phyloP scores from a whole-genome alignment of 169 alveolate species.

The Plasmodium coatneyi region DNA sequence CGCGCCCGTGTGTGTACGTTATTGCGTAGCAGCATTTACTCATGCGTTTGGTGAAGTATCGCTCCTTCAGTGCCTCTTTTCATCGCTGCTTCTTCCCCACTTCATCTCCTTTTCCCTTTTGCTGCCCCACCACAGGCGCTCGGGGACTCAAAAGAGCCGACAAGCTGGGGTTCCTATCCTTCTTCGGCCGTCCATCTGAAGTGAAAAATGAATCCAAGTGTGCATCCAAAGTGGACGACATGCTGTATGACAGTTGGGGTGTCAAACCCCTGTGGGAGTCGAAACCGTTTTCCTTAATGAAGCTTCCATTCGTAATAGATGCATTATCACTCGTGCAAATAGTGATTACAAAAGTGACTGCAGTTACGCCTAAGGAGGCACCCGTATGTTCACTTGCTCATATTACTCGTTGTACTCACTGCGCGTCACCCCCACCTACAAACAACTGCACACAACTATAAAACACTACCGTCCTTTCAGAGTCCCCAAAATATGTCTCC shows the following conservation, averaged over 20 bases:
- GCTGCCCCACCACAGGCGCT: not conserved
- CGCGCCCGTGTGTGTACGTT: not conserved
- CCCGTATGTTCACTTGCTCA: not conserved
- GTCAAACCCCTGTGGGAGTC: constrained; percentile 29
- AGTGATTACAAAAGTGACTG: not conserved
- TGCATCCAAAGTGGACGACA: constrained; percentile 24
- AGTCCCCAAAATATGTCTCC: constrained; percentile 89
- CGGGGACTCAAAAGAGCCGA: not conserved
- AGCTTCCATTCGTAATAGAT: constrained; percentile 45
- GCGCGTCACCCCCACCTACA: constrained; percentile 42
- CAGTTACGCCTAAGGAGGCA: not conserved
- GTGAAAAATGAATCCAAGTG: not conserved
- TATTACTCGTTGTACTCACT: not conserved
- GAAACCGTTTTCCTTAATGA: constrained; percentile 62
- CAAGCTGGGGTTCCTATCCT: not conserved
- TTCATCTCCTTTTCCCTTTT: not conserved
- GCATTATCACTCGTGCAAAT: not conserved
- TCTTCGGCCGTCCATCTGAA: not conserved
- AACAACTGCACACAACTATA: not conserved
- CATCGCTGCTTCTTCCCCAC: not conserved
- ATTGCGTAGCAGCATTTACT: not conserved
- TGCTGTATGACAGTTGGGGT: constrained; percentile 44
- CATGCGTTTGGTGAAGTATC: not conserved
- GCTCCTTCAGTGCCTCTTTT: not conserved
- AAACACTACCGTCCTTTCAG: constrained; percentile 36